These are phyloP conservation scores for Sclerotinia spermophila DNA, from an alignment of 2,329 filamentous ascomycete genomes.

Conservation along the genomic window DNA sequence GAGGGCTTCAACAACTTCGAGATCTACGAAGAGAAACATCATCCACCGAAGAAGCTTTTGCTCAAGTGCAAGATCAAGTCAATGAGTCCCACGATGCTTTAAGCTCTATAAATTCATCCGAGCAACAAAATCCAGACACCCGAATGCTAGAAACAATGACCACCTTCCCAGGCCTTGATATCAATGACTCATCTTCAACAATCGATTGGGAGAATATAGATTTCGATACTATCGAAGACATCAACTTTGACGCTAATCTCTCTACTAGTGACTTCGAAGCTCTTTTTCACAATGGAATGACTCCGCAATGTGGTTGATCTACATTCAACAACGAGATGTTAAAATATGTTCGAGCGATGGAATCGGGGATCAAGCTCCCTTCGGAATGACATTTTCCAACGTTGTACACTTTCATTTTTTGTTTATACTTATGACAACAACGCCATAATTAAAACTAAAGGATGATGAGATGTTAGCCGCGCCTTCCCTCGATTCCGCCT, in stretches of 20 bases:
- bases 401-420: not conserved
- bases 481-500: not conserved
- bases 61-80: not conserved
- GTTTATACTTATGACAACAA: too few species aligned
- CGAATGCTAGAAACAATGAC: not conserved
- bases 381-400: not conserved
- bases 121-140: not conserved
- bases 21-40: conserved; percentile 4
- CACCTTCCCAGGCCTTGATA: not conserved
- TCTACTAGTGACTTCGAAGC: conserved; percentile 3
- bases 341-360: not conserved
- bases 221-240: conserved; percentile 11
- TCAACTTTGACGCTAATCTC: conserved; percentile 24
- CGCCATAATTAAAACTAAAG: not conserved
- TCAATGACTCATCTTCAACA: conserved; percentile 2
- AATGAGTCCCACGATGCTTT: not conserved
- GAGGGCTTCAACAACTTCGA: conserved; percentile 25
- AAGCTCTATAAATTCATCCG: not conserved
- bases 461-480: not conserved
- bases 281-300: not conserved
- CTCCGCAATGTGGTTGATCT: not conserved
- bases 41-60: not conserved
- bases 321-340: not conserved
- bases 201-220: conserved; percentile 14
- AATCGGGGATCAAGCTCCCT: too few species aligned